These are phyloP conservation scores for Bolboschoenoplectus hybrid DNA, from an alignment of 202 grass and related monocot species.

Conservation along the genomic window DNA sequence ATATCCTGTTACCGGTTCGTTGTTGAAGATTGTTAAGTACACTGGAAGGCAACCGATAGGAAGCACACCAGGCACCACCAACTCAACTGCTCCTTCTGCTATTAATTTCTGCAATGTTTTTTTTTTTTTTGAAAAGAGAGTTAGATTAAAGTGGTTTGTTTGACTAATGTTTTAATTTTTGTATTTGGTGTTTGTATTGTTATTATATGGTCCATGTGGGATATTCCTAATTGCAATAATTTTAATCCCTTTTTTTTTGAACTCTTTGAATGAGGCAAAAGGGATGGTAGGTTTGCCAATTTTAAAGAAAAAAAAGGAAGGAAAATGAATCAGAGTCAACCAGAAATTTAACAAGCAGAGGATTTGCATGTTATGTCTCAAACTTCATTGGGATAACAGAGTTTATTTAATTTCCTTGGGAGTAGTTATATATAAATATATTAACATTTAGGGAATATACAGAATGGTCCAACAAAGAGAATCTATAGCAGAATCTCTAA, in stretches of 20 bases:
- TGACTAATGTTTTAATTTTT: not conserved
- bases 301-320: not conserved
- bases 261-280: not conserved
- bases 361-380: not conserved
- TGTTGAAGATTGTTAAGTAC: slow-evolving; percentile 69
- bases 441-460: not conserved
- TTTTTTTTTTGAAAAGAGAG: not conserved
- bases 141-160: not conserved
- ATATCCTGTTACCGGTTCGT: slow-evolving; percentile 44
- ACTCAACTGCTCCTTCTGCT: slow-evolving; percentile 58
- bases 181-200: not conserved
- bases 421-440: not conserved
- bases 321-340: not conserved
- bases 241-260: not conserved
- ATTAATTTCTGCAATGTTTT: slow-evolving; percentile 56
- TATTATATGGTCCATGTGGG: not conserved
- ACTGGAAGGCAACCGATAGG: slow-evolving; percentile 92
- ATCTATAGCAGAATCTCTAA: not conserved
- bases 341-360: not conserved
- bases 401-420: not conserved
- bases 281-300: not conserved
- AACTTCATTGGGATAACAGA: not conserved
- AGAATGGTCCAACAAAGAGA: slow-evolving; percentile 1
- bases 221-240: not conserved
- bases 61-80: slow-evolving; percentile 75